These are phyloP conservation scores for Daldinia bambusicola DNA, from an alignment of 495 filamentous ascomycete species.

Conservation along the genomic window DNA sequence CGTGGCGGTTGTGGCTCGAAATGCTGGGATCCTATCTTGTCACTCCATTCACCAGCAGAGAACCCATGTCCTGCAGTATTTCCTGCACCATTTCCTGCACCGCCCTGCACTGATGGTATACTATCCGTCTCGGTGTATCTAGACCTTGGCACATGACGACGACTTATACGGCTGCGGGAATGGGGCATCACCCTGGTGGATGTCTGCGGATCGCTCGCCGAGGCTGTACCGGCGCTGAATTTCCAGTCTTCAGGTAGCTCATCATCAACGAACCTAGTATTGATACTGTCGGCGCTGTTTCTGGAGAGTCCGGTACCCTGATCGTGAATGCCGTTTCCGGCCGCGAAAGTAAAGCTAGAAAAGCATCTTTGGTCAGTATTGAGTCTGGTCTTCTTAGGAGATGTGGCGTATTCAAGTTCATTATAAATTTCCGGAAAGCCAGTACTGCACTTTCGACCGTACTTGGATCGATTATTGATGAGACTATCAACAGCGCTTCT, in stretches of 20 bases:
- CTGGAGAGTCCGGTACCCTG: conserved; percentile 55
- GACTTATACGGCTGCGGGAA: conserved; percentile 49
- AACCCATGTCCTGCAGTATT: conserved; percentile 61
- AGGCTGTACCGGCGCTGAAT: conserved; percentile 56
- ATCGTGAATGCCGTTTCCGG: conserved; percentile 47
- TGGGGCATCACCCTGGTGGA: conserved; percentile 50
- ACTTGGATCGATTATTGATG: conserved; percentile 24
- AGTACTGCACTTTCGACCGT: background rate
- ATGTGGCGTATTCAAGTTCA: background rate
- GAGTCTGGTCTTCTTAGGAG: conserved; percentile 21
- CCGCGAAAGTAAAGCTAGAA: conserved; percentile 62
- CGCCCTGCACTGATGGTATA: conserved; percentile 26
- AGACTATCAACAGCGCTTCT: conserved; percentile 43
- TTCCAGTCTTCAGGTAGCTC: conserved; percentile 51
- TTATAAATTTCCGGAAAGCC: background rate
- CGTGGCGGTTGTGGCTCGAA: conserved; percentile 59
- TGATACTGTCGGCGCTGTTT: conserved; percentile 78
- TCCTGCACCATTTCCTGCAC: conserved; percentile 8
- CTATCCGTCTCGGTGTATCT: conserved; percentile 12
- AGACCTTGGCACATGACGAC: conserved; percentile 41
- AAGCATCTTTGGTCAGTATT: conserved; percentile 48
- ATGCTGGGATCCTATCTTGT: conserved; percentile 69
- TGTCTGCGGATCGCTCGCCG: conserved; percentile 45
- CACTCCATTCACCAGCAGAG: conserved; percentile 71
- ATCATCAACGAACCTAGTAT: conserved; percentile 66